Base-by-base conservation (phyloP, 345 rosid genomes). In the Rhodomyrtus tomentosa region DNA sequence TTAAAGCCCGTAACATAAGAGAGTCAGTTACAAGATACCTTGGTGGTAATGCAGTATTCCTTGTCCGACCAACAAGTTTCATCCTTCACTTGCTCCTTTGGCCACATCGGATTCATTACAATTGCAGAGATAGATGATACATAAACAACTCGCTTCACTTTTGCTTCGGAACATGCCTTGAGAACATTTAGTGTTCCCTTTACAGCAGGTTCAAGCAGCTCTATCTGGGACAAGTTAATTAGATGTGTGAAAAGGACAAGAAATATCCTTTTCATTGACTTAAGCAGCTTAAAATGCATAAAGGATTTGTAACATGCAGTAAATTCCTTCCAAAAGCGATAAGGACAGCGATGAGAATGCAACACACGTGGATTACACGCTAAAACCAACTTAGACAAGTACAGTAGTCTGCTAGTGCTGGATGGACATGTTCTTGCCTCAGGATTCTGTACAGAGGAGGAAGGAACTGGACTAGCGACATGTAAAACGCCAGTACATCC, bases 401-500 rank as follows among this genome's bases (percentile, higher is more conserved):
- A 16, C 36, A 56, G 68, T 13, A n/a, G 36, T 58, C 68, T 12
- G 68, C 14, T 16, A 58, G 36, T 58, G 68, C 36, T 6, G 50
- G 73, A 83, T n/a, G 48, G 50, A 25, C n/a, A 45, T 55, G 29
- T 27, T 27, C 89, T 84, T 85, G 81, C 91, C 90, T 82, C 81
- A 21, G 85, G 88, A 82, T 81, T 74, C 55, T 10, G 36, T 12
- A 52, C 22, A 83, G 88, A 32, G 81, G 89, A 12, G 62, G 88
- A 62, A 29, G 94, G 94, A 87, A 94, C 94, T 0, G 96, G 98
- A 50, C 88, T 87, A 74, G 95, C 98, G 2, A 92, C 93, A 88
- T 94, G 99, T 86, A 96, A 90, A 80, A 93, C 95, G 5, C 94
- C 96, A 13, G 2, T 73, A 83, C 94, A 95, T 25, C 98, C 96